phyloP scores from a whole-genome alignment of 2,329 filamentous ascomycete species.

The Leptosphaerulina australis region DNA sequence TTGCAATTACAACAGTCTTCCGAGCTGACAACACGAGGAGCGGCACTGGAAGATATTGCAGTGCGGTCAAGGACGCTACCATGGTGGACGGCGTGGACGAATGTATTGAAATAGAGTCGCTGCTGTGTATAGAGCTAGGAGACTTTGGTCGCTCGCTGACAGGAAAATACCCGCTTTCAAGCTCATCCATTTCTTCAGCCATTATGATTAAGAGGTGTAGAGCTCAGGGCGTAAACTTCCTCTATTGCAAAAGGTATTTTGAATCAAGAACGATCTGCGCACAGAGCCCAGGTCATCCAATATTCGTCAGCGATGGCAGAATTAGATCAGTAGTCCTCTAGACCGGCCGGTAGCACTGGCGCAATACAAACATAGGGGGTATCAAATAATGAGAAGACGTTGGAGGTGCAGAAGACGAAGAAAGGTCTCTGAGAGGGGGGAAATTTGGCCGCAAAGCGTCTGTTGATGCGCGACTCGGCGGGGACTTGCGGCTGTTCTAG shows the following conservation, averaged over 20 bases:
- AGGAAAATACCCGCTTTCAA: slow-evolving; percentile 40
- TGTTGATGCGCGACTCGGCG: slow-evolving; percentile 21
- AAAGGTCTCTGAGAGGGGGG: slow-evolving; percentile 7
- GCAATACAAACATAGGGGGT: slow-evolving; percentile 11
- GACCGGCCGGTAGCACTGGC: slow-evolving; percentile 11
- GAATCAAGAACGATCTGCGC: background rate
- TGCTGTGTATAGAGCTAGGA: slow-evolving; percentile 41
- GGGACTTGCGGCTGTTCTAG: slow-evolving; percentile 21
- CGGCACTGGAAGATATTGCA: slow-evolving; percentile 77
- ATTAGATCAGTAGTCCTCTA: slow-evolving; percentile 14
- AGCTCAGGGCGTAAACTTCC: background rate
- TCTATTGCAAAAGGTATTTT: background rate
- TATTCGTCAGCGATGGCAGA: background rate
- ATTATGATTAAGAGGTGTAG: slow-evolving; percentile 23
- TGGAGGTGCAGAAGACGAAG: background rate
- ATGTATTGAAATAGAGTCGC: slow-evolving; percentile 39
- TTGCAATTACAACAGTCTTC: slow-evolving; percentile 75
- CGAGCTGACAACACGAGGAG: slow-evolving; percentile 69
- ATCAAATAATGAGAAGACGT: slow-evolving; percentile 4
- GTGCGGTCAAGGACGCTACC: slow-evolving; percentile 53
- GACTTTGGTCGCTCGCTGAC: slow-evolving; percentile 31
- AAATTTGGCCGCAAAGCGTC: slow-evolving; percentile 11
- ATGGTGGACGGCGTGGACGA: slow-evolving; percentile 38
- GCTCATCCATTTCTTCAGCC: slow-evolving; percentile 28
- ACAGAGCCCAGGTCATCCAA: slow-evolving; percentile 4